Conservation (phyloP, 345 rosid species). For the Gynandropsis gynandra region DNA sequence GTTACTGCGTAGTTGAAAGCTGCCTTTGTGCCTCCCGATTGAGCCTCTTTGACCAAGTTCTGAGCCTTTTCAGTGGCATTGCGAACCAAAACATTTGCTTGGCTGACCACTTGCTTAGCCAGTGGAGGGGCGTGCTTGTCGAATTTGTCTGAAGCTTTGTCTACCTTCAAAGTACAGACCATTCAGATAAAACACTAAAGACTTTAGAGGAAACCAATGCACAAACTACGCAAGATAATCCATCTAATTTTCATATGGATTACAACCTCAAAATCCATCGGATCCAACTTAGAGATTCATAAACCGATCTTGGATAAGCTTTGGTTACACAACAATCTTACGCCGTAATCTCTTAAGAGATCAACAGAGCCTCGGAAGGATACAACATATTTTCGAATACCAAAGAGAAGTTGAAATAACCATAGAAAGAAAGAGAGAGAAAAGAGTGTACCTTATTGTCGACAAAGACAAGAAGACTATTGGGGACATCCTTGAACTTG, state of each 20-base stretch:
- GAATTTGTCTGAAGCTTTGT: conserved; percentile 46
- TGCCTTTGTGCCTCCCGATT: conserved; percentile 49
- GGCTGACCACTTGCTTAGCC: conserved; percentile 46
- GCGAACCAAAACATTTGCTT: conserved; percentile 32
- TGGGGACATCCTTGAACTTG: no score
- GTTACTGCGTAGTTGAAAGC: conserved; percentile 40
- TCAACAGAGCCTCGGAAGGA: conserved; percentile 11
- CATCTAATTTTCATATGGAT: no score
- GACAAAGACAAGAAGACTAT: conserved; percentile 50
- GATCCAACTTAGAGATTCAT: no score
- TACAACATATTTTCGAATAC: no score
- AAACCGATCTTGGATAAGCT: no score
- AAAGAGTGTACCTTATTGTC: conserved; percentile 58
- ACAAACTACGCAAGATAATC: no score
- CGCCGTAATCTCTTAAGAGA: no score
- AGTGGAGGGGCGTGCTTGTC: conserved; percentile 63
- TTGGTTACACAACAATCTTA: no score
- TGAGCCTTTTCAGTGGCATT: conserved; percentile 41
- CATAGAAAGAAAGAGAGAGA: neutral
- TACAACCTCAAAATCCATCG: no score
- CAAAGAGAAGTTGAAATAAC: no score
- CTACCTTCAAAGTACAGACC: conserved; percentile 55
- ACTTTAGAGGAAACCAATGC: no score
- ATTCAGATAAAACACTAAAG: no score
- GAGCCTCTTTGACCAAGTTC: conserved; percentile 43